Conservation (phyloP, 75 land plant genomes). For the Isoetes taiwanensis region DNA sequence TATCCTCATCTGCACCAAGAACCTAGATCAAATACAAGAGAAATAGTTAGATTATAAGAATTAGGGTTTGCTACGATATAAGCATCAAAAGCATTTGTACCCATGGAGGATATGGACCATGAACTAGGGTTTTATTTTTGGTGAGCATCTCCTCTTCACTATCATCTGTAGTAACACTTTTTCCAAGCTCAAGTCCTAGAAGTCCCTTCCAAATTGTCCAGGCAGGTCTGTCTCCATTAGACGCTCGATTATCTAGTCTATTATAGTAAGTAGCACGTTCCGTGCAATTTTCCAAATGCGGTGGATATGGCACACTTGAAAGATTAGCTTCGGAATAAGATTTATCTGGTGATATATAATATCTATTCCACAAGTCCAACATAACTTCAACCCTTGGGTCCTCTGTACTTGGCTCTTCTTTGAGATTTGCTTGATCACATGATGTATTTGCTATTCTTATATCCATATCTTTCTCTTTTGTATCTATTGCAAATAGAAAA, state of each 20-base stretch:
- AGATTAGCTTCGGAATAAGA: too few relatives aligned
- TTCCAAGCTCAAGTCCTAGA: background rate
- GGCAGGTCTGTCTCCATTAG: background rate
- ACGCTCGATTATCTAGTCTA: background rate
- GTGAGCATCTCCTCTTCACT: background rate
- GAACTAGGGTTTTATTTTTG: background rate
- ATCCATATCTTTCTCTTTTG: too few relatives aligned
- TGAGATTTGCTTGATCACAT: too few relatives aligned
- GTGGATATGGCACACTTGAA: too few relatives aligned
- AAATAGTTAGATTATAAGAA: too few relatives aligned
- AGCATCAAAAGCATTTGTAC: background rate
- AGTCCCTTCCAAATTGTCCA: background rate
- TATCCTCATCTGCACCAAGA: background rate
- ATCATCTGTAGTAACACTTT: background rate
- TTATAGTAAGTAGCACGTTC: background rate
- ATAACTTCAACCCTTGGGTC: too few relatives aligned
- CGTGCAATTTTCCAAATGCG: background rate
- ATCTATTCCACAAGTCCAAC: too few relatives aligned
- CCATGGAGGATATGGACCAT: constrained; percentile 4
- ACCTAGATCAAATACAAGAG: background rate
- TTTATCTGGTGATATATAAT: too few relatives aligned
- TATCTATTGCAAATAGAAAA: too few relatives aligned
- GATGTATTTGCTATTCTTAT: too few relatives aligned
- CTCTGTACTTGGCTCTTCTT: too few relatives aligned
- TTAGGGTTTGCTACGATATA: too few relatives aligned